Base-by-base conservation (phyloP, 2,329 filamentous ascomycete species). In the Nemania sp. region DNA sequence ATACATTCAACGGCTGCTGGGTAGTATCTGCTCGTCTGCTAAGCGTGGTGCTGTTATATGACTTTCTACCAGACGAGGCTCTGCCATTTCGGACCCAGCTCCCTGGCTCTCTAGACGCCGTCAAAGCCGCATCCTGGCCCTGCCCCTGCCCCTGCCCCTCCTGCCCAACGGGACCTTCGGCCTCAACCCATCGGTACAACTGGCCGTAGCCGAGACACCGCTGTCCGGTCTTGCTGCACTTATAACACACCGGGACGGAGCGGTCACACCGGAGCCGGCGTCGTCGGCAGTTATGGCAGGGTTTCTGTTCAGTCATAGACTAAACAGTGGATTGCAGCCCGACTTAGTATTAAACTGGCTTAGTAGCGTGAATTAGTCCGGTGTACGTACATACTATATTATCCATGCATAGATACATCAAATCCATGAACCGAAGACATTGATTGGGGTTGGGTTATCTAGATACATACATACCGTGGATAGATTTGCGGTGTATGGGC, bases 171-270 rank as follows among this genome's bases (percentile, higher is more conserved):
- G 83, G 80, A 53, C 85, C 84, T 65, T 86, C 83, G 61, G 83
- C 83, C 65, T 84, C 80, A 62, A 87, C 86, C 88, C 88, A 90
- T 66, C 88, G 83, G 71, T 89, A 86, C 54, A 89, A 78, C 74
- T 85, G 85, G 68, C 86, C 87, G 77, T 90, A 90, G 45, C 88
- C 88, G 68, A 88, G 84, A 79, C 88, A 90, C 72, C 86, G 82
- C 75, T 86, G 81, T 29, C 87, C 87, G 49, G 84, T 81, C 72
- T 80, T 82, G 62, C 80, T 78, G 77, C 88, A 90, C 80, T 90
- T 90, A 73, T 86, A 83, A 77, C 88, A 90, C 66, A 79, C 81
- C 27, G 88, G 88, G 57, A 85, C 79, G 38, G 88, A 89, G 67
- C 85, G 83, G 78, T 90, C 88, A 77, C 88, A 90, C 74, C 87